phyloP scores from a whole-genome alignment of 2,329 filamentous ascomycete species.

The Aspergillus ochraceus region DNA sequence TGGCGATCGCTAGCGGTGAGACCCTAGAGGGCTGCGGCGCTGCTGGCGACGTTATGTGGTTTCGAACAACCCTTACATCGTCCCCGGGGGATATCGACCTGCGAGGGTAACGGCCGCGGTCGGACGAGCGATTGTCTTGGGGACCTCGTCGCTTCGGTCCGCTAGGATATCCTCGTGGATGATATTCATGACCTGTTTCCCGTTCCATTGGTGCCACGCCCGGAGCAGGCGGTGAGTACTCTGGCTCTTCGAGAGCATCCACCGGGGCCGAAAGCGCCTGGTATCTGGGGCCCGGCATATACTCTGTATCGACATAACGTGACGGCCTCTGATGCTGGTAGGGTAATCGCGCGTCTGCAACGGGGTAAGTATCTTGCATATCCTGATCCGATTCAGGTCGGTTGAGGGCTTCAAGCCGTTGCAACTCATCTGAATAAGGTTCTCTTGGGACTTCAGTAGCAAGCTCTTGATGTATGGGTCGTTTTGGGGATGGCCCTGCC shows the following conservation, averaged over 20 bases:
- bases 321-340: constrained; percentile 32
- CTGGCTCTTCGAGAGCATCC: constrained; percentile 46
- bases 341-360: constrained; percentile 36
- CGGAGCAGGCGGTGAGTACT: constrained; percentile 50
- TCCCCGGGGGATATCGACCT: constrained; percentile 37
- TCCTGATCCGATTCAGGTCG: constrained; percentile 38
- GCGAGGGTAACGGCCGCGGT: constrained; percentile 44
- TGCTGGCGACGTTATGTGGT: constrained; percentile 70
- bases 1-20: constrained; percentile 56
- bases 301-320: constrained; percentile 22
- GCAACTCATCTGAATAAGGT: constrained; percentile 36
- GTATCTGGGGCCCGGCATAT: constrained; percentile 16
- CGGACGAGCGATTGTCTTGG: constrained; percentile 40
- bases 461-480: constrained; percentile 30
- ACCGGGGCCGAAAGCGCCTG: constrained; percentile 25
- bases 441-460: constrained; percentile 35
- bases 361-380: constrained; percentile 40
- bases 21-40: constrained; percentile 75
- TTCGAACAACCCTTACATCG: constrained; percentile 66
- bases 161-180: constrained; percentile 21
- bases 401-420: constrained; percentile 40
- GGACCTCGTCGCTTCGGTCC: constrained; percentile 38
- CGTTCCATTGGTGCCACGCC: constrained; percentile 33
- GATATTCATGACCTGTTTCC: constrained; percentile 24
- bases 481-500: constrained; percentile 29